phyloP scores from a whole-genome alignment of 345 rosid genomes.

The Sapria himalayana region DNA sequence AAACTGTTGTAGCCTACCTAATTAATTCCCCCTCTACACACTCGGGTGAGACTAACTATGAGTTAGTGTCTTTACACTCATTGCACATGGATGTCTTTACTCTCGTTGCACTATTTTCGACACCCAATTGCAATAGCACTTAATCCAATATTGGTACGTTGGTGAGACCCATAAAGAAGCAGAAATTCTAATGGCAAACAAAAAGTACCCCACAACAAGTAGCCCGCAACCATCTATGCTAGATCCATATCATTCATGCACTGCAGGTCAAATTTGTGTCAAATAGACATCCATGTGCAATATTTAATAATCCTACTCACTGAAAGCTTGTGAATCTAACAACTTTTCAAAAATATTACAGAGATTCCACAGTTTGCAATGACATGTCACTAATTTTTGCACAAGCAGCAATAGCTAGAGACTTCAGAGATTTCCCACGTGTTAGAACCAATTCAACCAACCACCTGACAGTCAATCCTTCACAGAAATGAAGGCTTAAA shows the following conservation, averaged over 20 bases:
- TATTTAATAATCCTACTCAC: slow-evolving; percentile 45
- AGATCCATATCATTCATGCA: slow-evolving; percentile 56
- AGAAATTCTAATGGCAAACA: slow-evolving; percentile 52
- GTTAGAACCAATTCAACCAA: slow-evolving; percentile 40
- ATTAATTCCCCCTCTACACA: too few relatives aligned
- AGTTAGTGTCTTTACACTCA: too few relatives aligned
- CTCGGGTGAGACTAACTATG: too few relatives aligned
- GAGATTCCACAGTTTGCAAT: slow-evolving; percentile 48
- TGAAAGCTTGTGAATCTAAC: slow-evolving; percentile 67
- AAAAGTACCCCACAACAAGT: too few relatives aligned
- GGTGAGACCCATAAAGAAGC: slow-evolving; percentile 61
- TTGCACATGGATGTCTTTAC: too few relatives aligned
- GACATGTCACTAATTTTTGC: slow-evolving; percentile 54
- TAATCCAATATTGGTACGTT: slow-evolving; percentile 67
- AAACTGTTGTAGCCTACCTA: too few relatives aligned
- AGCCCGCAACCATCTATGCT: slow-evolving; percentile 48
- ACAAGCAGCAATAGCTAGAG: slow-evolving; percentile 73
- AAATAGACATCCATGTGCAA: slow-evolving; percentile 52
- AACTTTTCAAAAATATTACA: slow-evolving; percentile 46
- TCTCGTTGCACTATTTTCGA: too few relatives aligned
- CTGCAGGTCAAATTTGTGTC: slow-evolving; percentile 56
- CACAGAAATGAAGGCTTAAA: slow-evolving; percentile 70
- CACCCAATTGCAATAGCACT: slow-evolving; percentile 53
- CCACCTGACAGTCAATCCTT: slow-evolving; percentile 64
- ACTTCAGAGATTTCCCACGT: slow-evolving; percentile 47